These are phyloP conservation scores for Pholiota microspora DNA, from an alignment of 768 basidiomycete genomes.

Conservation along the genomic window DNA sequence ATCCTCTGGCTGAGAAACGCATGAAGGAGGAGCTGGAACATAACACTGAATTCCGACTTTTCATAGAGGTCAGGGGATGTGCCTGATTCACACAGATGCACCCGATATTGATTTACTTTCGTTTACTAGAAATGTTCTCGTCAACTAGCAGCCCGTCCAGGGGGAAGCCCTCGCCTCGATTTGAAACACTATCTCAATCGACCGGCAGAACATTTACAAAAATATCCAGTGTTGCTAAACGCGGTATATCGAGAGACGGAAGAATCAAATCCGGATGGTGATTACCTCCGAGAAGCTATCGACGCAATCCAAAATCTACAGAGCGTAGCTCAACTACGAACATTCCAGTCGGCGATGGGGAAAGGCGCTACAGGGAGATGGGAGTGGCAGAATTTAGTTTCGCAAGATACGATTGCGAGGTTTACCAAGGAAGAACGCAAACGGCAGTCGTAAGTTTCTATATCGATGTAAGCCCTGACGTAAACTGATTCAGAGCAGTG, in stretches of 20 bases:
- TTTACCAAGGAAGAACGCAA: conserved; percentile 76
- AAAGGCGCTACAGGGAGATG: conserved; percentile 76
- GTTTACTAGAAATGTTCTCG: conserved; percentile 41
- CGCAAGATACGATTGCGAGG: conserved; percentile 53
- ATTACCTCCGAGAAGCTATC: conserved; percentile 78
- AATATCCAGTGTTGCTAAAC: conserved; percentile 82
- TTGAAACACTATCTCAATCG: conserved; percentile 78
- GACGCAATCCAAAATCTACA: conserved; percentile 81
- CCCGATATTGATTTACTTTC: background rate
- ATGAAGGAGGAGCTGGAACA: conserved; percentile 83
- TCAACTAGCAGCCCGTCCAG: conserved; percentile 36
- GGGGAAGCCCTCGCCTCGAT: conserved; percentile 47
- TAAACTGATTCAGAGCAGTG: conserved; percentile 38
- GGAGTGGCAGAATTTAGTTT: conserved; percentile 88
- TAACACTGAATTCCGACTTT: conserved; percentile 80
- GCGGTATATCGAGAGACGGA: conserved; percentile 85
- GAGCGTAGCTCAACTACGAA: conserved; percentile 75
- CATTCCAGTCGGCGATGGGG: conserved; percentile 89
- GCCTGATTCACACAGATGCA: too few relatives aligned
- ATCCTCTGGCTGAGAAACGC: conserved; percentile 82
- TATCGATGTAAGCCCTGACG: background rate
- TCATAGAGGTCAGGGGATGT: conserved; percentile 68
- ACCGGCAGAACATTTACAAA: conserved; percentile 82
- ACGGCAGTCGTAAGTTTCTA: conserved; percentile 72
- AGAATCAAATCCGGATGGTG: conserved; percentile 77